phyloP scores from a whole-genome alignment of 495 filamentous ascomycete species.

The Lepidopterella palustris region DNA sequence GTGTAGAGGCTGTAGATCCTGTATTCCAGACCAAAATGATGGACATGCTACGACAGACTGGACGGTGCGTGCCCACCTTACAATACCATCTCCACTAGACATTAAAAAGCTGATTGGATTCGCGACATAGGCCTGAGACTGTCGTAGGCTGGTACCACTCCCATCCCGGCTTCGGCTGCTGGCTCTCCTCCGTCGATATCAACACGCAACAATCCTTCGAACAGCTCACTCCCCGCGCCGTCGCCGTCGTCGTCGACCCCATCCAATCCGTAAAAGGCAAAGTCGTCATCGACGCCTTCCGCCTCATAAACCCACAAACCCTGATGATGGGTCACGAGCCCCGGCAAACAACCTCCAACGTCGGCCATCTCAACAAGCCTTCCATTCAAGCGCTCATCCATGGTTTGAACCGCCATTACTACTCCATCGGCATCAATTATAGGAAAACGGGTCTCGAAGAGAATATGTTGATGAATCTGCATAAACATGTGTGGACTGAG shows the following conservation, averaged over 20 bases:
- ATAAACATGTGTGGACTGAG: constrained; percentile 99
- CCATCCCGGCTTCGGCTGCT: constrained; percentile 97
- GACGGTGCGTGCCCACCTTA: constrained; percentile 55
- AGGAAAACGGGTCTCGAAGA: constrained; percentile 96
- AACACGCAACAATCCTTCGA: constrained; percentile 99
- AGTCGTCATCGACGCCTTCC: constrained; percentile 98
- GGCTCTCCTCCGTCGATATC: constrained; percentile 98
- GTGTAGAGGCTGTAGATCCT: constrained; percentile 94
- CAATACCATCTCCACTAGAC: background rate
- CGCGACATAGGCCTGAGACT: constrained; percentile 66
- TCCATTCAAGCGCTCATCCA: constrained; percentile 99
- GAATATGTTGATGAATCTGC: constrained; percentile 99
- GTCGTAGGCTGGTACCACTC: constrained; percentile 99
- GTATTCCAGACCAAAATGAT: constrained; percentile 99
- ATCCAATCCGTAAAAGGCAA: constrained; percentile 99
- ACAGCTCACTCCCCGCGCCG: constrained; percentile 89
- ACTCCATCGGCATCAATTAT: constrained; percentile 97
- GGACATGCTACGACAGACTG: constrained; percentile 97
- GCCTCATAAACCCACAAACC: constrained; percentile 97
- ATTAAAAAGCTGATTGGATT: constrained; percentile 10
- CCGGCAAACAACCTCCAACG: constrained; percentile 94
- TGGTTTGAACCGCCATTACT: constrained; percentile 96
- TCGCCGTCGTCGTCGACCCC: constrained; percentile 95
- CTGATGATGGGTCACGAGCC: constrained; percentile 97
- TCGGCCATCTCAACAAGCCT: constrained; percentile 97